These are phyloP conservation scores for Tuber calosporum DNA, from an alignment of 495 filamentous ascomycete genomes.

Conservation along the genomic window DNA sequence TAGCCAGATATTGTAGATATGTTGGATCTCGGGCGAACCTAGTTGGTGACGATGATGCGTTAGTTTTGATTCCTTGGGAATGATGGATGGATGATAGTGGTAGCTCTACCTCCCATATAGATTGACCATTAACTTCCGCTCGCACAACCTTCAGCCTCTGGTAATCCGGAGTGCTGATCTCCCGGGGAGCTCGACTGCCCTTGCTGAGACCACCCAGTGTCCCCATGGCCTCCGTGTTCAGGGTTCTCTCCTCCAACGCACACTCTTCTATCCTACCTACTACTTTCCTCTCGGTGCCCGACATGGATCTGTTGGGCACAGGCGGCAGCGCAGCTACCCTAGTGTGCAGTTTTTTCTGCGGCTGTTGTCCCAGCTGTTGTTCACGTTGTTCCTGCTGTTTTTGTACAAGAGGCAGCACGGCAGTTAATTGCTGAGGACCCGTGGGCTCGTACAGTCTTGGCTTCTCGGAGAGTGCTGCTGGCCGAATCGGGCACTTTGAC, in stretches of 20 bases:
- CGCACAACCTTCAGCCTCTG: slow-evolving; percentile 29
- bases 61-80: not conserved
- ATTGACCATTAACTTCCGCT: slow-evolving; percentile 31
- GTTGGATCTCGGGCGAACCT: not conserved
- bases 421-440: not conserved
- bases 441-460: not conserved
- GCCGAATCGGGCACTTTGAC: not conserved
- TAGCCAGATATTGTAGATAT: not conserved
- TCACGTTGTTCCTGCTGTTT: not conserved
- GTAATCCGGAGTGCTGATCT: slow-evolving; percentile 20
- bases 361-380: not conserved
- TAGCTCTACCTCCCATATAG: slow-evolving; percentile 25
- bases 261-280: not conserved
- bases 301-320: not conserved
- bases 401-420: not conserved
- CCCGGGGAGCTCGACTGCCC: slow-evolving; percentile 9
- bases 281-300: not conserved
- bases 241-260: not conserved
- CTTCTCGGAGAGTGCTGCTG: not conserved
- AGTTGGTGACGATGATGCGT: not conserved
- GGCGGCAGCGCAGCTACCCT: not conserved
- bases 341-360: not conserved
- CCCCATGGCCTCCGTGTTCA: not conserved
- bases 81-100: not conserved
- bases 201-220: not conserved